Conservation (phyloP, 1,284 basidiomycete genomes). For the Ganoderma lingzhi region DNA sequence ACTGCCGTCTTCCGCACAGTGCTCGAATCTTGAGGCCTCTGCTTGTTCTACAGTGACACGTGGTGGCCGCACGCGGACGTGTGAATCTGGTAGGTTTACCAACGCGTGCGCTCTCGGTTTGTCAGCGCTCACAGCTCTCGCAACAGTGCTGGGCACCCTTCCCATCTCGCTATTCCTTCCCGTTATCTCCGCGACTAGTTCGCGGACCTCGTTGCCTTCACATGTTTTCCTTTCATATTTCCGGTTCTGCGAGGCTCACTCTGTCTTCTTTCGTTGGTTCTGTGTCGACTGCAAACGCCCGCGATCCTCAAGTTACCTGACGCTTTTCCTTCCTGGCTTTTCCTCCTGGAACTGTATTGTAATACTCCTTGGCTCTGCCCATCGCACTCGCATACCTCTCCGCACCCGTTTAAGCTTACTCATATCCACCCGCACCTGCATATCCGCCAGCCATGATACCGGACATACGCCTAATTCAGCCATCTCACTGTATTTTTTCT, state of each 20-base stretch:
- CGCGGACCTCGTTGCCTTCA: neutral
- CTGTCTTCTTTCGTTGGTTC: neutral
- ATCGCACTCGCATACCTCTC: neutral
- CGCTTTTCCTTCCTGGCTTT: neutral
- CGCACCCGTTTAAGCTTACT: neutral
- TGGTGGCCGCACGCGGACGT: slow-evolving; percentile 1
- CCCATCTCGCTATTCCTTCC: slow-evolving; percentile 2
- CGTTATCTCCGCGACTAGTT: slow-evolving; percentile 11
- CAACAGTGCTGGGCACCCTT: neutral
- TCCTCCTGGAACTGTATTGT: neutral
- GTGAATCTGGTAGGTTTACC: neutral
- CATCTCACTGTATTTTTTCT: slow-evolving; percentile 2
- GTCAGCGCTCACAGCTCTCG: neutral
- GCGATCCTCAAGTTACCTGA: neutral
- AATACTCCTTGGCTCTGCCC: neutral
- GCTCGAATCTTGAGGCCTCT: no score
- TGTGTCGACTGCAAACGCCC: neutral
- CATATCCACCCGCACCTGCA: neutral
- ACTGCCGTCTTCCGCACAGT: neutral
- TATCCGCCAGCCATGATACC: slow-evolving; percentile 10
- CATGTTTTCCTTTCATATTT: neutral
- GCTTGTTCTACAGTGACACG: neutral
- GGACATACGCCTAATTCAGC: neutral
- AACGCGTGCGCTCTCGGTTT: neutral
- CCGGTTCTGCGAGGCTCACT: neutral